Evolutionary conservation across 2,329 filamentous ascomycete species (phyloP), one percentile per base, ranked within the genome.

Genomic region (Keithomyces neogunnii): DNA sequence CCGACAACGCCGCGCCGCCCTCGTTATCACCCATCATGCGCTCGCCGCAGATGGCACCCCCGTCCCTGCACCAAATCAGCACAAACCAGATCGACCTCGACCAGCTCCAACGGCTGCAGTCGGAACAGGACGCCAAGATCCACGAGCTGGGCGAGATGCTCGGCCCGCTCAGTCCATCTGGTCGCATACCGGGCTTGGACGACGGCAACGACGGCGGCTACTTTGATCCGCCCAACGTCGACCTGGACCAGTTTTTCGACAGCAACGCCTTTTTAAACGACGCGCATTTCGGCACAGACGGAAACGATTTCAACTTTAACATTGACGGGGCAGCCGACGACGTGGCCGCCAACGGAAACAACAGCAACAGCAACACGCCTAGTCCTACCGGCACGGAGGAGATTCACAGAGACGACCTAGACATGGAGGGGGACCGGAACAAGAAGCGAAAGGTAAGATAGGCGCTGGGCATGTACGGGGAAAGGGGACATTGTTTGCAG

Each of bases 141-240:
- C 81, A 88, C 55, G 82, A 88, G 52, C 74, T 96, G 8, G 83
- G 83, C 48, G 83, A 81, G 51, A 72, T 89, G 13, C 76, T 96
- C 6, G 84, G 87, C 5, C 90, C 90, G 0, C 75, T 95, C 10
- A 91, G 85, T 60, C 90, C 90, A 0, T 88, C 82, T 0, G 89
- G 89, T 4, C 78, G 80, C 13, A 88, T 95, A 36, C 87, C 89
- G 1, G 88, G 88, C 4, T 66, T 93, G 2, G 73, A 72, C 30
- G 74, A 77, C 3, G 63, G 59, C 13, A 52, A 57, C 26, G 66
- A 63, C 19, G 62, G 19, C 19, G 19, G 61, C 35, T 65, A 66
- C 56, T 69, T 71, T 60, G 61, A 70, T 52, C 53, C 62, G 36
- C 57, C 63, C 9, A 67, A 68, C 36, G 63, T 75, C 11, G 77